Conservation (phyloP, 169 alveolate genomes). For the Besnoitia besnoiti region DNA sequence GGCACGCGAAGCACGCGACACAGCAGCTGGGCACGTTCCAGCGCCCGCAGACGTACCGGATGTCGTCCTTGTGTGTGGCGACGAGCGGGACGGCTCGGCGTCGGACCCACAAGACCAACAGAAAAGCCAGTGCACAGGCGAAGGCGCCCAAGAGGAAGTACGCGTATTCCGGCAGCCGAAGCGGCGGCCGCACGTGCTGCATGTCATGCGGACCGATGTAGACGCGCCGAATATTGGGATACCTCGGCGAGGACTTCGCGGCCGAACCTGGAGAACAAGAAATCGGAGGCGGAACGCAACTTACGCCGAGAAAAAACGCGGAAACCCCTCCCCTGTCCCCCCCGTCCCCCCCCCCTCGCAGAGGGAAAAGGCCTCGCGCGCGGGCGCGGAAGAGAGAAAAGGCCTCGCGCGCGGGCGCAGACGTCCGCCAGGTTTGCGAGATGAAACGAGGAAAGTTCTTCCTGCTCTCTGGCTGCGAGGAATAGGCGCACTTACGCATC, state of each 20-base stretch:
- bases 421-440: too few relatives aligned
- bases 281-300: neutral
- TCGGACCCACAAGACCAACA: neutral
- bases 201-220: constrained; percentile 1
- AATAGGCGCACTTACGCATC: too few relatives aligned
- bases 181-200: neutral
- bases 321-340: neutral
- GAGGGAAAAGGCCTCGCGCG: neutral
- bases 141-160: neutral
- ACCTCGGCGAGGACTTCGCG: neutral
- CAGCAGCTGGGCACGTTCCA: too few relatives aligned
- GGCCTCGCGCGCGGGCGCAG: too few relatives aligned
- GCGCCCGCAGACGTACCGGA: too few relatives aligned
- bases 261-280: neutral
- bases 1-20: too few relatives aligned
- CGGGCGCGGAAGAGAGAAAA: too few relatives aligned
- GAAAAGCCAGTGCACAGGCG: neutral
- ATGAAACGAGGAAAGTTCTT: too few relatives aligned
- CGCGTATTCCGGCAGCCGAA: neutral
- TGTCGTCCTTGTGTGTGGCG: too few relatives aligned
- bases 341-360: neutral
- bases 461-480: too few relatives aligned
- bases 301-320: too few relatives aligned
- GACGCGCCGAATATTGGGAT: constrained; percentile 21
- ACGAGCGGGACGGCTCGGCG: neutral